Base-by-base conservation (phyloP, 2,329 filamentous ascomycete species). In the Pseudogymnoascus verrucosus region DNA sequence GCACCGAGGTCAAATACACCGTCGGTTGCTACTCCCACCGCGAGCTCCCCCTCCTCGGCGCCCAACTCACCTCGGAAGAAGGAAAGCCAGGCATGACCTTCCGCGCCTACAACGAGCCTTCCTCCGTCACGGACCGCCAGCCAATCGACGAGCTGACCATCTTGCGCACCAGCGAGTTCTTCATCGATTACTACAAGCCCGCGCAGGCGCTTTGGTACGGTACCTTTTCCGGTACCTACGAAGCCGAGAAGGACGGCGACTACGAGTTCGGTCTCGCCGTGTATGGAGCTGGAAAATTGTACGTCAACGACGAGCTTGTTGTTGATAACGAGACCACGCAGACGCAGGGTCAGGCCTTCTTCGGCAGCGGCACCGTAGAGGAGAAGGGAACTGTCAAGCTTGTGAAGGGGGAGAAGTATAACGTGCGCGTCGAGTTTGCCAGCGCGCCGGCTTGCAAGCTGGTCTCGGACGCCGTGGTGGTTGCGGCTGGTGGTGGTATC, bases 21-120 rank as follows among this genome's bases (percentile, higher is more conserved):
- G 80, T 87, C 47, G 87, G 87, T 8, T 83, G 82, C 40, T 86
- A 88, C 71, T 85, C 84, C 0, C 85, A 89, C 74, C 86, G 85
- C 70, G 78, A 86, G 66, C 78, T 88, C 1, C 87, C 86, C 0
- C 74, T 85, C 0, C 76, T 89, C 3, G 83, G 84, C 0, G 76
- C 76, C 1, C 74, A 80, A 4, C 76, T 84, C 51, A 83, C 78
- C 67, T 80, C 81, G 0, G 72, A 75, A 0, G 77, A 80, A n/a
- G 84, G 84, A 31, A 79, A 81, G 67, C 72, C 75, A 1, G 87
- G 87, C 1, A 82, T 89, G 76, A 80, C 75, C 7, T 87, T 87
- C 80, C 81, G 79, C 64, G 83, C 84, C 14, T 89, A 83, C 74
- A 83, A 84, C 65, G 82, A 88, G 64, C 80, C 83, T 0, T 81